Base-by-base conservation (phyloP, 2,329 filamentous ascomycete genomes). In the Lachnellula hyalina region DNA sequence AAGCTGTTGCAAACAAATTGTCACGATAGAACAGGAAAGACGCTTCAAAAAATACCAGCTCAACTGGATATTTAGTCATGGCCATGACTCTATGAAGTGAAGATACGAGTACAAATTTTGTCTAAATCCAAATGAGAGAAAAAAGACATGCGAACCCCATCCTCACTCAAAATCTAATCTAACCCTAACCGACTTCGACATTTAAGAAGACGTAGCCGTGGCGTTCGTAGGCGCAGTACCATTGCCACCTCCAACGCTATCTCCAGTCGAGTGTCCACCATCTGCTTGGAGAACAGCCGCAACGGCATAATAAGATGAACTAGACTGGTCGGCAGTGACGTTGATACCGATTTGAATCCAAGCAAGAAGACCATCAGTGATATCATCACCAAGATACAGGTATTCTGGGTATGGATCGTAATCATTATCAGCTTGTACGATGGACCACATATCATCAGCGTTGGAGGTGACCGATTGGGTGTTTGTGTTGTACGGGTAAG, bases 401-500 rank as follows among this genome's bases (percentile, higher is more conserved):
- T 80, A 82, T 62, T 83, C 73, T 51, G 80, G 69, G 61, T 82
- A 73, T 1, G 80, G 81, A 61, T 80, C 77, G 47, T 73, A 73
- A 5, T 70, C 73, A 32, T 73, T 75, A 15, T 75, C 75, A 55
- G 77, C 73, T 62, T 73, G 66, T 32, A 78, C 72, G 40, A 79
- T 75, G 3, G 54, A 53, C 56, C 57, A 65, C 21, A 61, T 61
- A 61, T 84, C 80, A 0, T 78, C 70, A 4, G 69, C 70, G 61
- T 83, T 83, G 44, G 64, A 67, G 4, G 74, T 80, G n/a, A 75
- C 19, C 0, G 62, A 56, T 54, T 75, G 71, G 0, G 67, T 72
- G 60, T 77, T 77, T 41, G 65, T 67, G 15, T 61, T 67, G 61
- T 77, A 77, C 1, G 80, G 79, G 1, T 66, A 60, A 0, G 68